A percentile compares a stretch with the other conserved stretches of the same genome.
These are phyloP conservation scores for Sorghum bicolor DNA, from an alignment of 176 grass and related monocot genomes.

Conservation along the genomic window Sorghum_bicolor_NCBIv3 NC_012872.2:62479001-62479500, in stretches of 20 bases:
- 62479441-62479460: slow-evolving; percentile 72
- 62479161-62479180: not conserved
- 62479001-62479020: slow-evolving; percentile 67
- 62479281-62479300: not conserved
- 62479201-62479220: not conserved
- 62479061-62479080: slow-evolving; percentile 67
- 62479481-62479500: slow-evolving; percentile 52
- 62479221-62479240: not conserved
- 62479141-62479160: not conserved
- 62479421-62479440: slow-evolving; percentile 54
- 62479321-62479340: not conserved
- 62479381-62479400: not conserved
- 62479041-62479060: slow-evolving; percentile 44
- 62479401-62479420: slow-evolving; percentile 5
- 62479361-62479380: not conserved
- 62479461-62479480: slow-evolving; percentile 71
- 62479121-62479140: slow-evolving; percentile 2
- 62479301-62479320: not conserved
- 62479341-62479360: not conserved
- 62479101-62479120: slow-evolving; percentile 77
- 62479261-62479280: not conserved
- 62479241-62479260: slow-evolving; percentile 4
- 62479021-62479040: slow-evolving; percentile 83
- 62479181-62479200: not conserved
- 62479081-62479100: slow-evolving; percentile 79